Evolutionary conservation across 108 stramenopile genomes (phyloP), one percentile per base, ranked within the genome.

Genomic region (Chaetoceros muelleri): DNA sequence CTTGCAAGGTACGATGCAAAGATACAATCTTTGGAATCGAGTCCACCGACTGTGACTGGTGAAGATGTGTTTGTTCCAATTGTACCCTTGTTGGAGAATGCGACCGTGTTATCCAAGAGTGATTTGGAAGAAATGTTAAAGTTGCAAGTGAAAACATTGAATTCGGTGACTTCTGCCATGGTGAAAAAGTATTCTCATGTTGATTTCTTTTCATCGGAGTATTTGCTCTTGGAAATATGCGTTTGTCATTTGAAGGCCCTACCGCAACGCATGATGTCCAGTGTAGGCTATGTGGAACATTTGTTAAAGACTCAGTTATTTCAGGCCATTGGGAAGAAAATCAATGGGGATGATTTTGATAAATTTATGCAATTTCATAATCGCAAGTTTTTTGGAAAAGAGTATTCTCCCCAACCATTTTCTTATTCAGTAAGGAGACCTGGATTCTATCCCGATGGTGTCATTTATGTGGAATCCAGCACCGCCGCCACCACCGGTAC

Each of bases 321-420:
- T 48, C 26, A 55, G 21, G 86, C 86, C 16, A 81, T 92, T 58
- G 90, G 90, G 19, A 92, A 85, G 58, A 69, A 70, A 52, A 50
- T 92, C 16, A 61, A 61, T 0, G 7, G 69, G 0, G 45, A 59
- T 18, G 85, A 88, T 53, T 68, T 93, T 24, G 84, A 80, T 7
- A 48, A 67, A 22, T 93, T 74, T 65, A 64, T 84, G 56, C 58
- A 26, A 20, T 76, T 56, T 57, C 79, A 87, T 58, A 66, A 74
- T 44, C 53, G 60, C 24, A 68, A 55, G 47, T 48, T 93, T 55
- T 76, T 85, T 13, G 31, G 7, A 16, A 21, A 53, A 0, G 31
- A 45, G 7, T 79, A 70, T 45, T 53, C 65, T 8, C 84, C 86
- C 3, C 55, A 57, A 34, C 79, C 82, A 18, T 88, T 93, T 46